Base-by-base conservation (phyloP, 495 filamentous ascomycete species). In the Massariosphaeria phaeospora region DNA sequence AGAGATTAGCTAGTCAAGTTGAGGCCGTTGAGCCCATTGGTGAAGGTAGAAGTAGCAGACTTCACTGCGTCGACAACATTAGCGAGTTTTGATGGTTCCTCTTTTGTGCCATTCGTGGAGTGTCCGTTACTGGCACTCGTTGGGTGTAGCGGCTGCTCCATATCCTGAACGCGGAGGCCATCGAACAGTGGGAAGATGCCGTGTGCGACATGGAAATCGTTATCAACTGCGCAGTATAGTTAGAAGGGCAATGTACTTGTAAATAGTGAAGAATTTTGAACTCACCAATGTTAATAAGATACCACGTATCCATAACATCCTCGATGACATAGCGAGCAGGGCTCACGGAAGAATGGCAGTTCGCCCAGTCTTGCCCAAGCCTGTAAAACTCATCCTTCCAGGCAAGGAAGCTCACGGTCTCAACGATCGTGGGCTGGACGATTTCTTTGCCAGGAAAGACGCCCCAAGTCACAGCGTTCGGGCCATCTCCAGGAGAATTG, bases 401-500 rank as follows among this genome's bases (percentile, higher is more conserved):
- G 23, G 94, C 94, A 48, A 99, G 70, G 79, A 99, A 99, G 71
- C 87, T 93, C 70, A 97, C 82, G 6, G 89, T 95, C 72, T 99
- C 94, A 40, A 97, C 91, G 55, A 99, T 94, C n/a, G 94, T 99
- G 10, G 94, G 94, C 68, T 99, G 94, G 38, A 99, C 89, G 65
- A 99, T 96, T 70, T 99, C 94, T 67, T 96, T 93, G 29, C 93
- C 93, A 10, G 94, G 91, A 74, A 96, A 99, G 38, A 97, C 95
- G 70, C 94, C 94, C 94, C 94, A 99, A 3, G 94, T 99, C 43
- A 99, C 83, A 10, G 94, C 94, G 63, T 97, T 99, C 21, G 94
- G 94, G 12, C 86, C 89, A 39, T 91, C 88, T 31, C 80, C 81
- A 21, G 79, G 79, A 11, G 87, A 79, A 63, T 97, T 96, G n/a